phyloP scores from a whole-genome alignment of 306 rosid genomes.

The Carpinus viminea region DNA sequence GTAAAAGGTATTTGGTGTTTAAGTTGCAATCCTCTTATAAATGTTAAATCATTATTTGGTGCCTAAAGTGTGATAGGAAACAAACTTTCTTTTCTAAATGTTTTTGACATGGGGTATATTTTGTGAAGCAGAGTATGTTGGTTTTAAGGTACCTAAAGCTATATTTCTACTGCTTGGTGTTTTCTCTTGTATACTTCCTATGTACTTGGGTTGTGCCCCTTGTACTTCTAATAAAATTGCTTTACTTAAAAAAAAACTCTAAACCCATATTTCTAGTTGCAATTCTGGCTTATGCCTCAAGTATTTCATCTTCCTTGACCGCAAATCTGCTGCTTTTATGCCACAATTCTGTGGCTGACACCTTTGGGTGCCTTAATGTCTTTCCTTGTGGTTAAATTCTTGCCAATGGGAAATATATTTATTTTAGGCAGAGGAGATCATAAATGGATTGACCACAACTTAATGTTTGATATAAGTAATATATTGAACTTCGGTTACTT shows the following conservation, averaged over 20 bases:
- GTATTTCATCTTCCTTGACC: not conserved
- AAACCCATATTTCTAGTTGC: not conserved
- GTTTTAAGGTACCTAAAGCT: not conserved
- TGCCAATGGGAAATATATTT: not conserved
- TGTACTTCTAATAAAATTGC: too few species aligned
- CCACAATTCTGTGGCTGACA: not conserved
- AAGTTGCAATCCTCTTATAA: not conserved
- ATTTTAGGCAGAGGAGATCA: not conserved
- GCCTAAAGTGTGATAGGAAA: not conserved
- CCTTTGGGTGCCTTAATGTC: slow-evolving; percentile 2
- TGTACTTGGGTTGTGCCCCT: too few species aligned
- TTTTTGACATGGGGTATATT: not conserved
- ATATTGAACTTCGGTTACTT: not conserved
- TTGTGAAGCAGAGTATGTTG: not conserved
- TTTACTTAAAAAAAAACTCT: too few species aligned
- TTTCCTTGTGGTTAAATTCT: slow-evolving; percentile 1
- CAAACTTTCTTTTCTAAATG: not conserved
- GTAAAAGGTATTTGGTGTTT: not conserved
- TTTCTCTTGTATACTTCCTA: too few species aligned
- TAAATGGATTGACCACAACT: not conserved
- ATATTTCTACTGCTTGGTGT: too few species aligned
- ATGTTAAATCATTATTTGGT: not conserved
- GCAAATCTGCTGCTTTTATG: not conserved
- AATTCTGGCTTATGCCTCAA: not conserved
- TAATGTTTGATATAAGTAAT: not conserved